Conservation (phyloP, 495 filamentous ascomycete species). For the Chaetomium cochliodes region DNA sequence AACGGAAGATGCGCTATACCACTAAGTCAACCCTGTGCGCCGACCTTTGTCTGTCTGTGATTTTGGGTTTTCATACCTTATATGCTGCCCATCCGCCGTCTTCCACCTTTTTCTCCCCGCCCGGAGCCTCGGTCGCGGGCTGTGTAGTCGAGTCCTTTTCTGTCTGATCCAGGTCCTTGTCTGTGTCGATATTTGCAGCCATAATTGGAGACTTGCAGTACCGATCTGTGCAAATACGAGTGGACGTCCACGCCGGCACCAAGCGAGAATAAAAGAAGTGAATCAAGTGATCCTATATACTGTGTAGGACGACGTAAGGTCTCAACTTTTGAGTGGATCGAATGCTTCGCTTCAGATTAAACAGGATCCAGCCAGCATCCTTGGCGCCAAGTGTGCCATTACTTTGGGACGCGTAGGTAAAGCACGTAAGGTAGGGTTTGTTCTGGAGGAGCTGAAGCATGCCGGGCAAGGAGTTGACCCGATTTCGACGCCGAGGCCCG, state of each 20-base stretch:
- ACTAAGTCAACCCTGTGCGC: background rate
- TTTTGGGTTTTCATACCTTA: slow-evolving; percentile 11
- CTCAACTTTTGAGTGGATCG: background rate
- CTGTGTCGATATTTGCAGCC: background rate
- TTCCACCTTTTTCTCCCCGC: slow-evolving; percentile 2
- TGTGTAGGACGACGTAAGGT: background rate
- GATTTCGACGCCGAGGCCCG: background rate
- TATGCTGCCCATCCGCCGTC: slow-evolving; percentile 20
- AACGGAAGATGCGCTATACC: slow-evolving; percentile 29
- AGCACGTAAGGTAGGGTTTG: no score
- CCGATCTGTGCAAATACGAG: background rate
- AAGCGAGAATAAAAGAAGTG: background rate
- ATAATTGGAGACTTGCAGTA: background rate
- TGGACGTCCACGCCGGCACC: background rate
- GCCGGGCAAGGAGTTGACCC: slow-evolving; percentile 13
- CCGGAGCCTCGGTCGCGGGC: background rate
- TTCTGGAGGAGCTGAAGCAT: no score
- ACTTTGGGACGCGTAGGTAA: background rate
- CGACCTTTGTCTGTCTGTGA: no score
- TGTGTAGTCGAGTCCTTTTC: background rate
- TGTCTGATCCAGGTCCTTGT: background rate
- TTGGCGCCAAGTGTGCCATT: slow-evolving; percentile 18
- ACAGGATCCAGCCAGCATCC: background rate
- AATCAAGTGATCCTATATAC: no score
- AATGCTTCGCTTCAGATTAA: background rate